These are phyloP conservation scores for Trichosporon sp. DNA, from an alignment of 1,284 basidiomycete species.

Conservation along the genomic window DNA sequence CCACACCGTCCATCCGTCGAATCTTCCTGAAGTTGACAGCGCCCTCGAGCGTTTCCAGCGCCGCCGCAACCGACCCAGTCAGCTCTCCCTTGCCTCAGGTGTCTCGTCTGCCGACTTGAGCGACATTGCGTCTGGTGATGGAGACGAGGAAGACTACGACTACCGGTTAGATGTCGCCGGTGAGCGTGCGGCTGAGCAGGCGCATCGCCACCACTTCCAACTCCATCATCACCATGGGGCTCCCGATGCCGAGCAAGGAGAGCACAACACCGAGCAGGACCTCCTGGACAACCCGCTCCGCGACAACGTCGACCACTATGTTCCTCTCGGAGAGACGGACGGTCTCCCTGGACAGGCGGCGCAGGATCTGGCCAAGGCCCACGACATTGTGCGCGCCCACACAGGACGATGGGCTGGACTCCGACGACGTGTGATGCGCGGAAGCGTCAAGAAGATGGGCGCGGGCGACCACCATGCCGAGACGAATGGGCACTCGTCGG, in stretches of 20 bases:
- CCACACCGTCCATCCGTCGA: background rate
- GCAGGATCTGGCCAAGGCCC: slow-evolving; percentile 43
- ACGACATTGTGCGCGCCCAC: slow-evolving; percentile 55
- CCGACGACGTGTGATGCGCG: slow-evolving; percentile 44
- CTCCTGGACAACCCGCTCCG: slow-evolving; percentile 37
- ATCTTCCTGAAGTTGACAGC: slow-evolving; percentile 10
- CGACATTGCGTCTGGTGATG: slow-evolving; percentile 12
- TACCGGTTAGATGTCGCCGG: slow-evolving; percentile 47
- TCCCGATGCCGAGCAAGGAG: slow-evolving; percentile 3
- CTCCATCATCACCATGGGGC: background rate
- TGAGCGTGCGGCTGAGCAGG: background rate
- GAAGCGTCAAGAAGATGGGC: slow-evolving; percentile 13
- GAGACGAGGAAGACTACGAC: slow-evolving; percentile 52
- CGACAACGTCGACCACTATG: slow-evolving; percentile 47
- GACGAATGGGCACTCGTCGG: background rate
- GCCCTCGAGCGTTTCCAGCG: slow-evolving; percentile 20
- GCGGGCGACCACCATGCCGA: background rate
- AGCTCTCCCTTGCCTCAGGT: background rate
- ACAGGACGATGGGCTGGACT: slow-evolving; percentile 54
- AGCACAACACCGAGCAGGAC: slow-evolving; percentile 25
- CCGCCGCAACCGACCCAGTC: slow-evolving; percentile 15
- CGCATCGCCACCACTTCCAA: slow-evolving; percentile 45
- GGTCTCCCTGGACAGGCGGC: slow-evolving; percentile 51
- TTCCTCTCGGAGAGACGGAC: slow-evolving; percentile 57
- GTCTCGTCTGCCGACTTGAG: slow-evolving; percentile 26